phyloP scores from a whole-genome alignment of 2,329 filamentous ascomycete species.

The Niveomyces coronatus region DNA sequence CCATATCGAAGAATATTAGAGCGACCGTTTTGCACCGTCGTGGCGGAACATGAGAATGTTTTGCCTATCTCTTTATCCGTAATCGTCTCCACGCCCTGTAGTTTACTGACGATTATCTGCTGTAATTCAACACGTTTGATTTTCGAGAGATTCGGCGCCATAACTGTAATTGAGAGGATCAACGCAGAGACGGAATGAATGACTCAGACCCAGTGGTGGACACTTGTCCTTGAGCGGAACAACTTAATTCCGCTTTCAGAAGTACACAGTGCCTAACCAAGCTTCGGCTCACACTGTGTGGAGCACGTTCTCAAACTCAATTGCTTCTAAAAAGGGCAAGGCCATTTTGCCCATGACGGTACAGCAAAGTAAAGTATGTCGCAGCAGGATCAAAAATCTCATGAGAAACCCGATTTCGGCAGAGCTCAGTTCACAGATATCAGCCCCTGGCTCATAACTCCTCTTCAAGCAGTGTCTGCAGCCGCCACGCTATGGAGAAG shows the following conservation, averaged over 20 bases:
- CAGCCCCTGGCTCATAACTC: not conserved
- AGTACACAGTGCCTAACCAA: not conserved
- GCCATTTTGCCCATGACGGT: not conserved
- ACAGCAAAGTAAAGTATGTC: too few relatives aligned
- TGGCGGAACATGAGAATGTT: not conserved
- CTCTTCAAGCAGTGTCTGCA: not conserved
- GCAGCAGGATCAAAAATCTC: too few relatives aligned
- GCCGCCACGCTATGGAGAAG: not conserved
- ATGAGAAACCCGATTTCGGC: too few relatives aligned
- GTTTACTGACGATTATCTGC: not conserved
- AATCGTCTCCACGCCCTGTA: not conserved
- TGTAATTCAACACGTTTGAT: not conserved
- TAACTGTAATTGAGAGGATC: not conserved
- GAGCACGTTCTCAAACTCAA: not conserved
- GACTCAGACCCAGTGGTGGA: not conserved
- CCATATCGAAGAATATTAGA: not conserved
- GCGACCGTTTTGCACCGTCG: not conserved
- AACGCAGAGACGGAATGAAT: not conserved
- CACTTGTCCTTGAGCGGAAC: not conserved
- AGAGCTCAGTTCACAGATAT: too few relatives aligned
- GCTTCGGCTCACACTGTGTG: not conserved
- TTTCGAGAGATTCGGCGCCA: not conserved
- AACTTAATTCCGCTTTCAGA: not conserved
- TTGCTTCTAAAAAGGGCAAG: not conserved
- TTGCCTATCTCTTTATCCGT: not conserved